Base-by-base conservation (phyloP, 306 rosid species). In the Gillenia trifoliata region DNA sequence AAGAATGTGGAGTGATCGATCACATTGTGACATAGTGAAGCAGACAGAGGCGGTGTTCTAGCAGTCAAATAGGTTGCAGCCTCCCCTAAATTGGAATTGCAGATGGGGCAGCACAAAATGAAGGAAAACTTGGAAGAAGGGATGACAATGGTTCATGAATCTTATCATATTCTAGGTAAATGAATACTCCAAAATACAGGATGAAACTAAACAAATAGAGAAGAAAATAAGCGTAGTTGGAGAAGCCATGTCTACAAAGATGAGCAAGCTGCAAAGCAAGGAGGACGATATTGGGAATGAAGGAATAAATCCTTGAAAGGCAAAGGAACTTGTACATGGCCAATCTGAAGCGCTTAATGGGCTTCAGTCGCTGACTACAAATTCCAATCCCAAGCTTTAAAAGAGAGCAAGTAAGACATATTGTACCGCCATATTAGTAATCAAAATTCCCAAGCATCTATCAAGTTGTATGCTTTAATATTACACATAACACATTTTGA, bases 311-410 rank as follows among this genome's bases (percentile, higher is more conserved):
- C 96, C 0, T 83, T 92, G 88, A 84, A 70, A 92, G 82, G 75
- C 94, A 64, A 89, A 88, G n/a, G 72, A 80, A 55, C 92, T 92
- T 74, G 73, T 90, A 20, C 70, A 87, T 41, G 93, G 91, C 16
- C 98, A 93, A 78, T 87, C 93, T 55, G 76, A 68, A 23, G 91
- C 98, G 9, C 88, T 93, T 8, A 41, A 77, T 40, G 83, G 86
- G 26, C 85, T 92, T 71, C 50, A 80, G 38, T 81, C 86, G 5
- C 79, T 90, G 68, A 78, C 78, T 10, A n/a, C n/a, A 83, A 86
- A 23, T 83, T 76, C 77, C 91, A 87, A 68, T 78, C 86, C 30
- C 81, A 90, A 82, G 96, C 90, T 29, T 41, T 89, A 67, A 86
- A 89, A 30, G 95, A 93, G 70, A 90, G 89, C 91, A 84, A 92